Base-by-base conservation (phyloP, 768 basidiomycete genomes). In the Leccinum barrowsii region DNA sequence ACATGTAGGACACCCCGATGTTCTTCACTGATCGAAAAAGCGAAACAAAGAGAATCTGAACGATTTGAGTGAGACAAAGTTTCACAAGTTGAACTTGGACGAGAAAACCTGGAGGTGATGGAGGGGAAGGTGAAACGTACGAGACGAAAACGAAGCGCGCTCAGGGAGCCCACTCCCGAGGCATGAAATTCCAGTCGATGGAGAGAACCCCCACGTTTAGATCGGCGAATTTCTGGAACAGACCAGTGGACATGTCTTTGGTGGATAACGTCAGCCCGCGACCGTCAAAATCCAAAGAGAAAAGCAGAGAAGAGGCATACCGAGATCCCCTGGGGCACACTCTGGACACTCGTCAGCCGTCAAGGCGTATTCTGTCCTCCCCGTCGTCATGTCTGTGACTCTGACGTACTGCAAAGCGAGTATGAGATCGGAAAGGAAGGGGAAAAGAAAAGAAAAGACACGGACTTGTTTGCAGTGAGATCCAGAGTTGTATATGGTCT, bases 31-130 rank as follows among this genome's bases (percentile, higher is more conserved):
- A 19, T 44, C 10, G 10, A 11, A 10, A 37, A 40, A 40, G 40
- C 40, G n/a, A 44, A 19, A 44, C 19, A 44, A 19, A 19, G 2
- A 19, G 2, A 5, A 44, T 5, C 42, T 44, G 1, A 19, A 19
- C 0, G 0, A 12, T 12, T 5, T 5, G 10, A 34, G 2, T 12
- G 32, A 34, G 32, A 11, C 0, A 10, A 10, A 11, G 30, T 30
- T 10, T 30, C 3, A 30, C 10, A 32, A 32, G 3, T n/a, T 40
- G 17, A 40, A 7, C 1, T 40, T 11, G 42, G 42, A 19, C 19
- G 10, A 0, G 40, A n/a, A n/a, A 0, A 42, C n/a, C 17, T 37
- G 17, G 7, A 11, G 7, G n/a, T 19, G 40, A 42, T 42, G 4
- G 37, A 17, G 17, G 17, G 17, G 37, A 40, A 40, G 24, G 24